phyloP scores from a whole-genome alignment of 2,329 filamentous ascomycete genomes.

The Xylaria hypoxylon region DNA sequence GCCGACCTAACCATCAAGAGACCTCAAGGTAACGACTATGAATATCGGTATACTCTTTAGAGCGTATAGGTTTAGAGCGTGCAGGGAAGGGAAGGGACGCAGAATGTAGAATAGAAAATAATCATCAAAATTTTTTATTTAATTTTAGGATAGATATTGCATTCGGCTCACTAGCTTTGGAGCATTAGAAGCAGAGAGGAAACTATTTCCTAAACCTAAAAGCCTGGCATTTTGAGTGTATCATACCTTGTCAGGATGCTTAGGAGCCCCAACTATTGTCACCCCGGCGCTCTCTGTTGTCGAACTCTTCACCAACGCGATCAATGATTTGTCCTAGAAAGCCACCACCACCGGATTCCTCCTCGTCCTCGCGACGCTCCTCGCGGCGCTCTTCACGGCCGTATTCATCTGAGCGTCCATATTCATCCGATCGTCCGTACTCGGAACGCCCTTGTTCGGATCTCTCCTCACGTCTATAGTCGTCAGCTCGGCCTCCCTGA shows the following conservation, averaged over 20 bases:
- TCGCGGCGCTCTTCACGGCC: slow-evolving; percentile 38
- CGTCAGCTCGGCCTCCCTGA: slow-evolving; percentile 41
- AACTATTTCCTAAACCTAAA: slow-evolving; percentile 1
- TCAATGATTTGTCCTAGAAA: slow-evolving; percentile 43
- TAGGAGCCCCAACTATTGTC: slow-evolving; percentile 37
- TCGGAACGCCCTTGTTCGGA: slow-evolving; percentile 35
- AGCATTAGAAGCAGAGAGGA: slow-evolving; percentile 5
- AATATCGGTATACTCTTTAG: background rate
- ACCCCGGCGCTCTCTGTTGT: slow-evolving; percentile 42
- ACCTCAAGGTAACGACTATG: background rate
- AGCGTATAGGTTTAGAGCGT: background rate
- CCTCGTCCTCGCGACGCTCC: slow-evolving; percentile 26
- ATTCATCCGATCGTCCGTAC: slow-evolving; percentile 30
- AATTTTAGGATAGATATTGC: background rate
- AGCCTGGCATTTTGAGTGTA: background rate
- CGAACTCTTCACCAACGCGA: slow-evolving; percentile 43
- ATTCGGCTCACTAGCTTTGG: slow-evolving; percentile 6
- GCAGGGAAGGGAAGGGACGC: background rate
- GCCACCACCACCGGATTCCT: slow-evolving; percentile 41
- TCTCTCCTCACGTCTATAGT: slow-evolving; percentile 37
- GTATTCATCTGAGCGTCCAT: slow-evolving; percentile 2
- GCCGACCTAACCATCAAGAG: background rate
- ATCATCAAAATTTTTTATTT: slow-evolving; percentile 5
- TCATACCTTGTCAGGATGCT: background rate
- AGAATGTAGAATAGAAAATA: background rate